phyloP scores from a whole-genome alignment of 176 grass and related monocot genomes.

The Typha latifolia region DNA sequence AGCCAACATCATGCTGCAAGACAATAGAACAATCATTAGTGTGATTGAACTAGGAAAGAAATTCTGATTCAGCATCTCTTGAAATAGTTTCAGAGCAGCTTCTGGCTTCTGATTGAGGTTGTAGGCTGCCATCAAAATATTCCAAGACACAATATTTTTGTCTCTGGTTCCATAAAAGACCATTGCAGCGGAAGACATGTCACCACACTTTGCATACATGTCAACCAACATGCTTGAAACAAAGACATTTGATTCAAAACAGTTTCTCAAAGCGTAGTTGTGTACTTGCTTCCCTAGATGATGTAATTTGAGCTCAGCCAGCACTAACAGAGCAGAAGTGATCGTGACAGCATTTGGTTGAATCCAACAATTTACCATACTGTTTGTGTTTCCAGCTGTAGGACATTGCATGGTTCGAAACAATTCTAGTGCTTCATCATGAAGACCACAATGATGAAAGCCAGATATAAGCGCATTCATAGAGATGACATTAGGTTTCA shows the following conservation, averaged over 20 bases:
- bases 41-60: conserved; percentile 42
- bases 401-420: conserved; percentile 48
- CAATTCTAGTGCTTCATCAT: conserved; percentile 41
- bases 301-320: conserved; percentile 45
- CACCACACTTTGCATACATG: conserved; percentile 46
- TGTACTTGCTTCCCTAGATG: conserved; percentile 53
- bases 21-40: conserved; percentile 41
- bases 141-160: conserved; percentile 66
- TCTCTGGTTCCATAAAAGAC: conserved; percentile 39
- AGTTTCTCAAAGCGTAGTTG: conserved; percentile 43
- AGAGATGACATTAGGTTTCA: conserved; percentile 57
- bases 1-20: conserved; percentile 43
- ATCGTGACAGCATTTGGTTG: conserved; percentile 44
- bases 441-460: conserved; percentile 38
- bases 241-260: conserved; percentile 48
- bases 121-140: conserved; percentile 44
- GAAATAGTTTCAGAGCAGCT: conserved; percentile 40
- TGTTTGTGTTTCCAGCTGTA: conserved; percentile 8
- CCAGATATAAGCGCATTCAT: conserved; percentile 54
- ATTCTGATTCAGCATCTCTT: conserved; percentile 30
- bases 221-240: conserved; percentile 58
- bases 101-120: conserved; percentile 46
- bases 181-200: conserved; percentile 35
- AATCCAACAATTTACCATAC: conserved; percentile 13
- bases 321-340: conserved; percentile 41